Evolutionary conservation across 805 yeast genomes (phyloP), one percentile per base, ranked within the genome.

Genomic region (Candida tallmaniae): DNA sequence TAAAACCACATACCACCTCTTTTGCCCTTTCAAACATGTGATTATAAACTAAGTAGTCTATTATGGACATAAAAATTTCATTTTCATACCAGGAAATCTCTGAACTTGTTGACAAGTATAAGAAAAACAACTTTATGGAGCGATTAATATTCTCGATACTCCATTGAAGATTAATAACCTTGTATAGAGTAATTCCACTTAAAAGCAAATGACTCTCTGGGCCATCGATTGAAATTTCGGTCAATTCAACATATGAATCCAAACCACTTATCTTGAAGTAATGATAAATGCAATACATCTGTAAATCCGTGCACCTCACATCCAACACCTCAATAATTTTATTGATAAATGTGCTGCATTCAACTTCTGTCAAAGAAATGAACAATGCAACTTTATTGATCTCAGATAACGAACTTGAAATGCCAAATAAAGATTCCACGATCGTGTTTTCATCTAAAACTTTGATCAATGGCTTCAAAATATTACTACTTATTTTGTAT

Each of bases 1-100:
- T n/a, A n/a, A n/a, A n/a, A n/a, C n/a, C n/a, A n/a, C n/a, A n/a
- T n/a, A 25, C 16, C 13, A 25, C 16, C 4, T 21, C 27, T 15
- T 31, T 31, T 17, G 17, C 10, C 11, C 13, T 11, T 5, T 26
- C 35, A 17, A 27, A 26, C 15, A 29, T 56, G 41, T 35, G 60
- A 47, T 44, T 60, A 44, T 37, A 55, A 48, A 31, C 46, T 25
- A 69, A 46, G 26, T 47, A 53, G 5, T 39, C 36, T 3, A 54
- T 21, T 0, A 58, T 30, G 14, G 42, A 39, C 11, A 34, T 29
- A 14, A 65, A 29, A 11, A 70, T 52, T 4, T 52, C 52, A 16
- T 42, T 31, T 35, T 69, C 74, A 39, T 52, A 27, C 11, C 31
- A 15, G 12, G 20, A 32, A n/a, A 27, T 24, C 5, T 36, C 35